Evolutionary conservation across 2,329 filamentous ascomycete species (phyloP), one percentile per base, ranked within the genome.

Genomic region (Penicillium sp.): DNA sequence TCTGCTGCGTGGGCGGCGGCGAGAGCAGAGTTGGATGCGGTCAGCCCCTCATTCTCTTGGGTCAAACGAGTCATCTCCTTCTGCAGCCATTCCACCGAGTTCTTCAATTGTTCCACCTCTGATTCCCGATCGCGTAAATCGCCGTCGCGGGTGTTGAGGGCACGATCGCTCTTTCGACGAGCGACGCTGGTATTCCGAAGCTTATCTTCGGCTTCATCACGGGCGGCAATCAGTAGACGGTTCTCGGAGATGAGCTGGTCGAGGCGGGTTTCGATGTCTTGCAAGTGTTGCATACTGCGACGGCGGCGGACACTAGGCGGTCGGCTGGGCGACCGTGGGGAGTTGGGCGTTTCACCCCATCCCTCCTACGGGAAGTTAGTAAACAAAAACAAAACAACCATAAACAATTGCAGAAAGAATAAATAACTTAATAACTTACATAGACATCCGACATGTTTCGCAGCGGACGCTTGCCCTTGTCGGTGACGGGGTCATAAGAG

Each of bases 271-370:
- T 97, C 92, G 71, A 99, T 87, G 69, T 99, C 93, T 71, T 84
- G 78, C 60, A 97, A 87, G 53, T 93, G 87, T 78, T 97, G 93
- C 87, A 97, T 93, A 82, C 93, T 97, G 77, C 96, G 94, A 72
- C 93, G 90, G 72, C 93, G 92, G 68, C 93, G 92, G 84, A 99
- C 90, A 81, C 92, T 97, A 71, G 92, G 91, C 68, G 94, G 92
- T 76, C 93, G 87, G 66, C 91, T 96, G 54, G 94, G 94, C 69
- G 94, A 97, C 70, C 89, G 87, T 70, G 93, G 92, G 73, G 92
- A 96, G 71, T 84, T 76, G 45, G 76, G 90, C 76, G 90, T 91
- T 79, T 96, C 91, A 78, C 93, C 93, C 81, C 87, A 92, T 78
- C 91, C 93, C 84, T 96, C 92, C 92, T 97, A 79, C 53, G 55